Evolutionary conservation across 1,284 basidiomycete genomes (phyloP), one percentile per base, ranked within the genome.

Genomic region (Ganoderma sp.): DNA sequence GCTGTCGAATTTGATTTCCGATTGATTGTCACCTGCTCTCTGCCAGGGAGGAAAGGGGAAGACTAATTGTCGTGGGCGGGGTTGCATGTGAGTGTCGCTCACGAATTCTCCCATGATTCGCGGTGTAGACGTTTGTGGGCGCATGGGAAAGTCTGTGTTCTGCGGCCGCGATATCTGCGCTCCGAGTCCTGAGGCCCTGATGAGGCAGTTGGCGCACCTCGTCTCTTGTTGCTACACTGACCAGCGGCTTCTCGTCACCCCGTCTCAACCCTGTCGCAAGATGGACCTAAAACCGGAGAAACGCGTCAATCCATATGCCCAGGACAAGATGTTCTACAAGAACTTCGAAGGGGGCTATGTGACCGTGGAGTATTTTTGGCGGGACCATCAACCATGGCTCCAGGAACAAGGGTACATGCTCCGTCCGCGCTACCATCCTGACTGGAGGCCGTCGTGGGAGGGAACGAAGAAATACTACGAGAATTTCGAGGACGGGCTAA

Each of bases 351-450:
- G 56, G 19, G 56, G 34, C 34, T 41, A 42, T 6, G 3, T 19
- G 6, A n/a, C 37, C 37, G 12, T 63, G 56, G 65, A 67, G 32
- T 25, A 34, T 6, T 48, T 45, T 32, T 67, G 65, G 65, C 39
- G 65, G 17, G 65, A 73, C 58, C 67, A 70, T 28, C 67, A 71
- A 5, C 10, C 32, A 5, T 74, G 71, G 70, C 65, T 73, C 0
- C 37, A 64, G 15, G 68, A 71, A 34, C 66, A 43, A 5, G 73
- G 73, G 0, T 74, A 74, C 54, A 64, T 64, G 67, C 61, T 74
- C 4, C 71, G 71, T 28, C 67, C 71, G 2, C 70, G 73, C 1
- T 72, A 72, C 45, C 65, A 45, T 17, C 67, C 65, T 1, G 71
- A 37, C 39, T 74, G 73, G 73, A 28, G 43, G 10, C 70, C 71